Conservation (phyloP, 352 stramenopile genomes). For the Globisporangium cylindrosporum region DNA sequence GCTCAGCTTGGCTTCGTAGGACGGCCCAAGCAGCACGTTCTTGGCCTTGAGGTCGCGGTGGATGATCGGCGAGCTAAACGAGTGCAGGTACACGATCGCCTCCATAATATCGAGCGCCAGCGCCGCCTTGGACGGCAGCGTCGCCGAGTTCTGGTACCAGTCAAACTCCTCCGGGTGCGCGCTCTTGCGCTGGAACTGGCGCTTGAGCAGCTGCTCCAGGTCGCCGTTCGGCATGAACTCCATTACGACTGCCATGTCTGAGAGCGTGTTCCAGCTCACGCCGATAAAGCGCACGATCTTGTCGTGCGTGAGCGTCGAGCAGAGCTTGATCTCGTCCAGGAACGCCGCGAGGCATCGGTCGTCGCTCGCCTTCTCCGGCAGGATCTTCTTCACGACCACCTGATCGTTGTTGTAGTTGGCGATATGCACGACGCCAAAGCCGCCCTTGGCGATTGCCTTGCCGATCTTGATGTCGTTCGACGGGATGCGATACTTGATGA, state of each 20-base stretch:
- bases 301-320: slow-evolving; percentile 67
- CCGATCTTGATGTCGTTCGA: slow-evolving; percentile 59
- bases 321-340: slow-evolving; percentile 84
- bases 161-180: slow-evolving; percentile 53
- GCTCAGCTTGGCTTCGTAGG: slow-evolving; percentile 72
- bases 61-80: slow-evolving; percentile 79
- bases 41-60: slow-evolving; percentile 78
- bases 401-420: slow-evolving; percentile 53
- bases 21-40: slow-evolving; percentile 67
- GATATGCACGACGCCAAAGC: slow-evolving; percentile 73
- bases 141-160: slow-evolving; percentile 59
- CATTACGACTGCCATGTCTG: slow-evolving; percentile 76
- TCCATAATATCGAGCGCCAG: slow-evolving; percentile 76
- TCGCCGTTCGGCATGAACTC: slow-evolving; percentile 81
- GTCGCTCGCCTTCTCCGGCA: slow-evolving; percentile 79
- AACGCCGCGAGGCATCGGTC: slow-evolving; percentile 67
- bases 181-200: slow-evolving; percentile 39
- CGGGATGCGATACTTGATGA: slow-evolving; percentile 77
- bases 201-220: slow-evolving; percentile 66
- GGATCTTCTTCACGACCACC: slow-evolving; percentile 82
- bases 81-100: slow-evolving; percentile 80
- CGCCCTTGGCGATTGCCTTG: slow-evolving; percentile 65
- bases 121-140: slow-evolving; percentile 44
- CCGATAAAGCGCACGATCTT: slow-evolving; percentile 83
- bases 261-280: slow-evolving; percentile 85